phyloP scores from a whole-genome alignment of 2,329 filamentous ascomycete genomes.

The Colletotrichum tofieldiae region DNA sequence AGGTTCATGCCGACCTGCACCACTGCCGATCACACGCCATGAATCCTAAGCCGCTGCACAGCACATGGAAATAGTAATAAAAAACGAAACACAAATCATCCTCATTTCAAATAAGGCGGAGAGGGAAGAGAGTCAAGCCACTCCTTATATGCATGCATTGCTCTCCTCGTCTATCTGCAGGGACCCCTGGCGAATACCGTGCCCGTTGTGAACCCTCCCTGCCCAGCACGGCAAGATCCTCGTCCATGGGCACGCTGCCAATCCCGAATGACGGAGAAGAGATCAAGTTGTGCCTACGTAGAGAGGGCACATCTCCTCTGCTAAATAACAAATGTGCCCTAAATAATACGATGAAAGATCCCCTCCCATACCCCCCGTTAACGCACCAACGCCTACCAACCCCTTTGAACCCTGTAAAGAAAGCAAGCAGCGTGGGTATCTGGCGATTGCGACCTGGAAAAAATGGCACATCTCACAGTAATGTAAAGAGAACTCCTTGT shows the following conservation, averaged over 20 bases:
- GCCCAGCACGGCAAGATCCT: neutral
- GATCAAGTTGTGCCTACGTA: neutral
- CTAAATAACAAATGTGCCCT: neutral
- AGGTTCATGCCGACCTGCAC: neutral
- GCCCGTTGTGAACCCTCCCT: neutral
- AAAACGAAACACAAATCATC: no score
- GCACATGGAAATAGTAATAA: no score
- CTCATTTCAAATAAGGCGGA: no score
- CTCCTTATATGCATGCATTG: neutral
- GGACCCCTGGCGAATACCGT: neutral
- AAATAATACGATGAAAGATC: neutral
- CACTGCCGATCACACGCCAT: neutral
- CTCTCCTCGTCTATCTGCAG: neutral
- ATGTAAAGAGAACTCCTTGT: neutral
- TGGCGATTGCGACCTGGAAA: neutral
- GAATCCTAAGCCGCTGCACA: no score
- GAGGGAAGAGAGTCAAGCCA: neutral
- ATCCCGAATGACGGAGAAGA: no score
- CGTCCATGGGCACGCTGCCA: neutral
- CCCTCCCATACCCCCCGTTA: neutral
- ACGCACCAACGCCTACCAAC: neutral
- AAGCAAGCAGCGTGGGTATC: neutral
- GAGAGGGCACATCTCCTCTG: neutral
- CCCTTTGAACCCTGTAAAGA: neutral
- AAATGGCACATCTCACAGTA: neutral